phyloP scores from a whole-genome alignment of 257 asterid genomes.

The Ilex aquifolium region DNA sequence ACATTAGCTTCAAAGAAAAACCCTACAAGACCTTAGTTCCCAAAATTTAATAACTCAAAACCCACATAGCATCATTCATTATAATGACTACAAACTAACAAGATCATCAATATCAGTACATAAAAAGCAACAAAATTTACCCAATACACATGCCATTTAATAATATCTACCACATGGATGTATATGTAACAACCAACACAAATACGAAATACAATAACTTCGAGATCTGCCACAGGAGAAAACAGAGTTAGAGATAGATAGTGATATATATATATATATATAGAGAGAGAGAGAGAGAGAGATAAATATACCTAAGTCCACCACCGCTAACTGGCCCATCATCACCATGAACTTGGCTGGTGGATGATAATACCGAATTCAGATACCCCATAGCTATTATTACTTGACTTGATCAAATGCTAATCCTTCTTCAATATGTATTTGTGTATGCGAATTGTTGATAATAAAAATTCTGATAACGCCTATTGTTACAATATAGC shows the following conservation, averaged over 20 bases:
- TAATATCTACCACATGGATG: neutral
- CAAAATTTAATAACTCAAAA: too few species aligned
- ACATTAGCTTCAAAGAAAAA: too few species aligned
- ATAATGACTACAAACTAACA: neutral
- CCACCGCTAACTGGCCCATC: conserved; percentile 95
- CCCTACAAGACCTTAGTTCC: too few species aligned
- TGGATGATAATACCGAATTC: conserved; percentile 63
- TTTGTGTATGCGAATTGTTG: too few species aligned
- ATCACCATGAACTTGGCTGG: conserved; percentile 59
- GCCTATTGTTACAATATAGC: too few species aligned
- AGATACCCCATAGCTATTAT: conserved; percentile 60
- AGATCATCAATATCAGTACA: neutral
- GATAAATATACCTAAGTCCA: conserved; percentile 63
- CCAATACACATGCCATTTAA: too few species aligned
- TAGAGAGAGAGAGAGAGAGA: conserved; percentile 6
- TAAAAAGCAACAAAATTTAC: too few species aligned
- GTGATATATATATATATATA: neutral
- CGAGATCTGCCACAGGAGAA: neutral
- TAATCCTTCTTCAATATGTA: too few species aligned
- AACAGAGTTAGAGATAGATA: neutral
- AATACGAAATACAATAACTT: neutral
- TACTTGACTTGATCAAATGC: too few species aligned
- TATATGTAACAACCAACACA: neutral
- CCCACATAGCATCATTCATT: too few species aligned
- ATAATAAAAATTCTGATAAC: too few species aligned